These are phyloP conservation scores for Mycosphaerella sp. DNA, from an alignment of 2,329 filamentous ascomycete species.

Conservation along the genomic window DNA sequence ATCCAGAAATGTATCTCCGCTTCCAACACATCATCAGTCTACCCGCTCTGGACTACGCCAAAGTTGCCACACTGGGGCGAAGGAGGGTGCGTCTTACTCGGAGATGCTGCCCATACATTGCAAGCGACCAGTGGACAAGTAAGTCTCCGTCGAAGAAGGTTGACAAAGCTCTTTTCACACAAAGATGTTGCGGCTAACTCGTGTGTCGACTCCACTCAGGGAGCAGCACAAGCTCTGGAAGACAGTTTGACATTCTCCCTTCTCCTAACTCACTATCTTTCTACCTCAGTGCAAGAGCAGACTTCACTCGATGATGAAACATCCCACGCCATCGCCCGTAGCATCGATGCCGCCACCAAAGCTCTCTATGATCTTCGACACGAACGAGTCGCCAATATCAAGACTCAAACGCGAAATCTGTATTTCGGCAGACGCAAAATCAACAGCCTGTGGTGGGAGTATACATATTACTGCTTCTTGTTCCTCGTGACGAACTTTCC, in stretches of 20 bases:
- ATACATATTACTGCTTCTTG: conserved; percentile 4
- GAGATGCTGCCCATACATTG: conserved; percentile 54
- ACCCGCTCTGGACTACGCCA: conserved; percentile 46
- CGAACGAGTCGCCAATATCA: conserved; percentile 3
- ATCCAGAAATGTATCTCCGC: conserved; percentile 33
- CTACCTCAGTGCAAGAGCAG: not conserved
- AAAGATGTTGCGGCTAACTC: too few relatives aligned
- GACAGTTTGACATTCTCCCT: conserved; percentile 46
- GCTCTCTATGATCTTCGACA: conserved; percentile 6
- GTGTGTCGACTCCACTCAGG: conserved; percentile 35
- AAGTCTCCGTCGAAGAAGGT: too few relatives aligned
- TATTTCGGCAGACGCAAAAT: conserved; percentile 2
- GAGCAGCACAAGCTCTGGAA: conserved; percentile 50
- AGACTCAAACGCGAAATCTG: conserved; percentile 3
- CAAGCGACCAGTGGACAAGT: conserved; percentile 44
- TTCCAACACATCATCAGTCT: conserved; percentile 40
- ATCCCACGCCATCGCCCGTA: not conserved
- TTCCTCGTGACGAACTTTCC: conserved; percentile 5
- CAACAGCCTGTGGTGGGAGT: conserved; percentile 1
- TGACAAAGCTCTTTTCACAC: too few relatives aligned
- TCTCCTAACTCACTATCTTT: conserved; percentile 28
- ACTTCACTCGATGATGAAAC: not conserved
- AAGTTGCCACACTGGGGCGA: conserved; percentile 44
- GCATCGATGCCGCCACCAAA: conserved; percentile 2
- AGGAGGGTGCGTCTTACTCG: conserved; percentile 47